A percentile compares a stretch with the other conserved stretches of the same genome.
Conservation (phyloP, 1,139 yeast genomes). For the Saccharomyces hybrid region DNA sequence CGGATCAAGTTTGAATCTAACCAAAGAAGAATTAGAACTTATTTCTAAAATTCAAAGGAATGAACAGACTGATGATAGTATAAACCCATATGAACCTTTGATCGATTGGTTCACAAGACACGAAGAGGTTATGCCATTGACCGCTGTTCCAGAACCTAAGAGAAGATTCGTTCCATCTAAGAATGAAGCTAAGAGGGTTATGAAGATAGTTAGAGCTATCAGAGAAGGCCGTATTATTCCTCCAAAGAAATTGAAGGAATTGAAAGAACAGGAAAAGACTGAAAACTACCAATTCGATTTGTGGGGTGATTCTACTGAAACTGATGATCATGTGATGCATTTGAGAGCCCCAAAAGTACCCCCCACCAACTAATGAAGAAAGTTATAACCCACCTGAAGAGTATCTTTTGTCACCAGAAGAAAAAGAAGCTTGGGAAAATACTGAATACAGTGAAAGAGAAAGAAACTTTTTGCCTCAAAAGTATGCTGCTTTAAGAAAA, state of each 20-base stretch:
- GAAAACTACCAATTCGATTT: conserved; percentile 58
- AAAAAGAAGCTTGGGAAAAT: conserved; percentile 62
- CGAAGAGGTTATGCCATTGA: conserved; percentile 82
- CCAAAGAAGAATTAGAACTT: conserved; percentile 84
- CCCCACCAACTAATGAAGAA: conserved; percentile 96
- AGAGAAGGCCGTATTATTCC: conserved; percentile 92
- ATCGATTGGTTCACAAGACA: conserved; percentile 92
- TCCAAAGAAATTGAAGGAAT: conserved; percentile 49
- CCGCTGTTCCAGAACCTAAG: conserved; percentile 94
- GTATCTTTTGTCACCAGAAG: conserved; percentile 77
- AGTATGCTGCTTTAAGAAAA: conserved; percentile 71
- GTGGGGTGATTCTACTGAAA: conserved; percentile 66
- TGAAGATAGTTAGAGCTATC: conserved; percentile 93
- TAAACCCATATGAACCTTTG: conserved; percentile 87
- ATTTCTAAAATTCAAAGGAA: conserved; percentile 80
- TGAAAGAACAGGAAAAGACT: conserved; percentile 44
- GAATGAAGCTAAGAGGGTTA: conserved; percentile 90
- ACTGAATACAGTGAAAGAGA: conserved; percentile 74
- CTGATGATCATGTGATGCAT: conserved; percentile 74
- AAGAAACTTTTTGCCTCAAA: conserved; percentile 72
- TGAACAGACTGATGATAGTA: conserved; percentile 70
- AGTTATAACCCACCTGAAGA: conserved; percentile 97
- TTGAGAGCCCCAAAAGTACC: conserved; percentile 90
- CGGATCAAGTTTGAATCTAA: conserved; percentile 77
- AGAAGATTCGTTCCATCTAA: conserved; percentile 94